Base-by-base conservation (phyloP, 768 basidiomycete species). In the Mycena alexandri region DNA sequence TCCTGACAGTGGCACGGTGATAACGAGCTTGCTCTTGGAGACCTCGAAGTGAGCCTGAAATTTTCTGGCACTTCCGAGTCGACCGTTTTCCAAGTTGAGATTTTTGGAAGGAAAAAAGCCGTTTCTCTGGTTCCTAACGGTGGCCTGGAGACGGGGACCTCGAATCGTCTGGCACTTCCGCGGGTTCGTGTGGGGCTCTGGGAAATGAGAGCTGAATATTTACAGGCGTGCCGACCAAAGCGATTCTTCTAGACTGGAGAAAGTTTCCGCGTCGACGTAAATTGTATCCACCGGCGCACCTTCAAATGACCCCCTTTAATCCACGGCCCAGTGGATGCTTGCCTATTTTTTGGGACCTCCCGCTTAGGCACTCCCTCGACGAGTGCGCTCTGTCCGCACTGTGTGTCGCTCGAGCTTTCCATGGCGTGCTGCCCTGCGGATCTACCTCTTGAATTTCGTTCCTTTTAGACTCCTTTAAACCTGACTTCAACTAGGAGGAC, bases 391-490 rank as follows among this genome's bases (percentile, higher is more conserved):
- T 19, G 42, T 19, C 42, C 41, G 55, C 42, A 44, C 55, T 29
- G 42, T 13, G 19, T 16, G 29, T 33, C 19, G 52, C 52, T 53
- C 41, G 22, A 41, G 47, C 58, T 50, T 60, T 60, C 33, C 16
- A 55, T 42, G 55, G 55, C 55, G 55, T n/a, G 38, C 42, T n/a
- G 14, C 34, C 48, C 59, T 48, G 59, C 48, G 52, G 52, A 62
- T 62, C 61, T 62, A 51, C 29, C 33, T 24, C 46, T 51, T 51
- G 36, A 25, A 48, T 41, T 19, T 11, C 17, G 22, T 61, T 43
- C 42, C n/a, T 24, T 47, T 46, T 63, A 63, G 33, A 54, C 51
- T 62, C 61, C 43, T 22, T 29, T 17, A 17, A 46, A 44, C n/a
- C 25, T 46, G 13, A 44, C 43, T 36, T 62, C 33, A 24, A 24